phyloP scores from a whole-genome alignment of 1,284 basidiomycete genomes.

The Ganoderma resinaceum region DNA sequence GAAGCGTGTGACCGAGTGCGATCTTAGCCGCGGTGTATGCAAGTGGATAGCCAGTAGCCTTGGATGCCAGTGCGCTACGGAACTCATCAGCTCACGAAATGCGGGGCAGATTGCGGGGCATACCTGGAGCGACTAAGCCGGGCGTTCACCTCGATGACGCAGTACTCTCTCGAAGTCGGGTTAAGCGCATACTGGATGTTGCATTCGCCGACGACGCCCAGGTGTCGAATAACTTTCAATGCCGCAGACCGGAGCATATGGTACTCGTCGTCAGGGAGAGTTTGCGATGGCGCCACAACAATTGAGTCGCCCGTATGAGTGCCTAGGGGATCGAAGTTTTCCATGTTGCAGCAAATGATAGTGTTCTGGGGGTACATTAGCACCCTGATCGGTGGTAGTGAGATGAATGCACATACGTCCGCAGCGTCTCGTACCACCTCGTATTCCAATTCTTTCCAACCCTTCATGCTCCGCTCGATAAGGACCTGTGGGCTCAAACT shows the following conservation, averaged over 20 bases:
- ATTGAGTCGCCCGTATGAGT: slow-evolving; percentile 99
- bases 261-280: slow-evolving; percentile 96
- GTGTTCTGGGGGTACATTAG: slow-evolving; percentile 67
- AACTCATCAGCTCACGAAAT: slow-evolving; percentile 66
- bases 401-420: slow-evolving; percentile 64
- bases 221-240: slow-evolving; percentile 88
- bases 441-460: slow-evolving; percentile 99
- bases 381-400: slow-evolving; percentile 2
- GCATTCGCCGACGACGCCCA: slow-evolving; percentile 98
- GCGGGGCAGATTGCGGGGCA: slow-evolving; percentile 5
- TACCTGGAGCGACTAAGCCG: slow-evolving; percentile 60
- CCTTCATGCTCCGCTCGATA: slow-evolving; percentile 98
- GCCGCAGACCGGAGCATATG: slow-evolving; percentile 99
- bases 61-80: slow-evolving; percentile 87
- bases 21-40: slow-evolving; percentile 99
- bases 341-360: slow-evolving; percentile 97
- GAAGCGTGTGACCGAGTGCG: slow-evolving; percentile 97
- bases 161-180: slow-evolving; percentile 92
- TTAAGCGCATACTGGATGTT: slow-evolving; percentile 99
- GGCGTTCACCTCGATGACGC: slow-evolving; percentile 98
- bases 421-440: slow-evolving; percentile 98
- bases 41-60: slow-evolving; percentile 98
- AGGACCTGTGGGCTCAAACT: slow-evolving; percentile 95
- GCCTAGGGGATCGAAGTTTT: slow-evolving; percentile 99
- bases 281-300: slow-evolving; percentile 98